Evolutionary conservation across 2,329 filamentous ascomycete species (phyloP).

Genomic region (Chrysosporium queenslandicum): DNA sequence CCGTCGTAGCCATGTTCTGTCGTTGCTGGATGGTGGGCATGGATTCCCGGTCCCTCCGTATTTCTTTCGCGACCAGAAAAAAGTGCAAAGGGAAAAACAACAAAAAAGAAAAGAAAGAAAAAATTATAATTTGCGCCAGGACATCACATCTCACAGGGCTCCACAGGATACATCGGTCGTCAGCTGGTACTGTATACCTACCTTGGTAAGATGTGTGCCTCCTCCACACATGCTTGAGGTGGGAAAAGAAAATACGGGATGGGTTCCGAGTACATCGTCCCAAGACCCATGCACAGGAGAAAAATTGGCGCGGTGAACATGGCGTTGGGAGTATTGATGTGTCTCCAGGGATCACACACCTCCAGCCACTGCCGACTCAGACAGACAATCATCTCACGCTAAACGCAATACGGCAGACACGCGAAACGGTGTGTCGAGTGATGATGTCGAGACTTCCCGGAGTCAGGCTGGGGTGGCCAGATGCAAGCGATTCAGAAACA

Average conservation of each 20-base stretch:
- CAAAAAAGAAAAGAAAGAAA: not conserved
- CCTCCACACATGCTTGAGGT: too few species aligned
- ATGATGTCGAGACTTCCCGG: constrained; percentile 1
- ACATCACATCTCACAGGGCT: not conserved
- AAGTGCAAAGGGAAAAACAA: not conserved
- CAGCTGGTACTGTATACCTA: too few species aligned
- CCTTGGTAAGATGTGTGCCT: too few species aligned
- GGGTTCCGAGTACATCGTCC: not conserved
- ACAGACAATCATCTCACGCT: not conserved
- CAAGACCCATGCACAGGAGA: too few species aligned
- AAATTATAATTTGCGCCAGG: not conserved
- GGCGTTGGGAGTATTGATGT: not conserved
- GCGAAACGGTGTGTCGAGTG: constrained; percentile 9
- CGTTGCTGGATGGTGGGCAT: not conserved
- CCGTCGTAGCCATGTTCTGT: not conserved
- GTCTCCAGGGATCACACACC: not conserved
- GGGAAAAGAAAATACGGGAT: not conserved
- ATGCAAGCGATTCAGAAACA: constrained; percentile 10
- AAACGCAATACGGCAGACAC: not conserved
- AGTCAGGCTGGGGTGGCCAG: constrained; percentile 1
- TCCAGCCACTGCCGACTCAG: constrained; percentile 1
- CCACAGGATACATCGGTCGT: not conserved
- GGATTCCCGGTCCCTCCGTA: not conserved
- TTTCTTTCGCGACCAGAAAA: not conserved
- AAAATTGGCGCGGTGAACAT: constrained; percentile 2